Percentiles rank a stretch among this genome's conserved stretches.
phyloP scores from a whole-genome alignment of 352 stramenopile species.

The Globisporangium cylindrosporum region DNA sequence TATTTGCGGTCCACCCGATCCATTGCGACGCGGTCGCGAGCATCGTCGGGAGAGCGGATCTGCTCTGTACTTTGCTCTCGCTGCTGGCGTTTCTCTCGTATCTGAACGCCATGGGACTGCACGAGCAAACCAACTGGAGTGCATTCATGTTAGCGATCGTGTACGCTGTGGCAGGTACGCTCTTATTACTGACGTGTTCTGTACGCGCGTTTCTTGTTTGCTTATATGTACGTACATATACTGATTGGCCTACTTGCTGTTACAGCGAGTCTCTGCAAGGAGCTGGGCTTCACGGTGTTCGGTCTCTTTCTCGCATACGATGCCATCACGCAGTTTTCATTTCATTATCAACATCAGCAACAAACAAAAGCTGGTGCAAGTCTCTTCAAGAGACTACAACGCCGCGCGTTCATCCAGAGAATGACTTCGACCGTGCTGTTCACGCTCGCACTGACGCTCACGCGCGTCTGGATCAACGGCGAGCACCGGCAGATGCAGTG shows the following conservation, averaged over 20 bases:
- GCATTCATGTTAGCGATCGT: constrained; percentile 10
- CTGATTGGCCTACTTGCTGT: neutral
- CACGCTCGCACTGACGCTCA: constrained; percentile 19
- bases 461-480: constrained; percentile 69
- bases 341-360: neutral
- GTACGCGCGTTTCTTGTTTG: neutral
- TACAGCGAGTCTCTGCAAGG: constrained; percentile 77
- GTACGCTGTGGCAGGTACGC: constrained; percentile 20
- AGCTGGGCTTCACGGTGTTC: constrained; percentile 85
- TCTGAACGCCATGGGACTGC: constrained; percentile 18
- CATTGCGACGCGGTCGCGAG: constrained; percentile 90
- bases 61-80: constrained; percentile 76
- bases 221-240: neutral
- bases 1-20: constrained; percentile 91
- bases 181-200: neutral
- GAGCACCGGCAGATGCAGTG: constrained; percentile 67
- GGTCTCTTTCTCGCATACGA: constrained; percentile 74
- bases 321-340: constrained; percentile 22
- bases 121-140: constrained; percentile 19
- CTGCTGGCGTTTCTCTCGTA: constrained; percentile 67
- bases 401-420: constrained; percentile 7
- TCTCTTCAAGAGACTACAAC: neutral
- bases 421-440: constrained; percentile 18
- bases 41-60: constrained; percentile 88
- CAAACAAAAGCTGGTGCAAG: neutral